Evolutionary conservation across 2,329 filamentous ascomycete species (phyloP).

Genomic region (Aaosphaeria arxii): DNA sequence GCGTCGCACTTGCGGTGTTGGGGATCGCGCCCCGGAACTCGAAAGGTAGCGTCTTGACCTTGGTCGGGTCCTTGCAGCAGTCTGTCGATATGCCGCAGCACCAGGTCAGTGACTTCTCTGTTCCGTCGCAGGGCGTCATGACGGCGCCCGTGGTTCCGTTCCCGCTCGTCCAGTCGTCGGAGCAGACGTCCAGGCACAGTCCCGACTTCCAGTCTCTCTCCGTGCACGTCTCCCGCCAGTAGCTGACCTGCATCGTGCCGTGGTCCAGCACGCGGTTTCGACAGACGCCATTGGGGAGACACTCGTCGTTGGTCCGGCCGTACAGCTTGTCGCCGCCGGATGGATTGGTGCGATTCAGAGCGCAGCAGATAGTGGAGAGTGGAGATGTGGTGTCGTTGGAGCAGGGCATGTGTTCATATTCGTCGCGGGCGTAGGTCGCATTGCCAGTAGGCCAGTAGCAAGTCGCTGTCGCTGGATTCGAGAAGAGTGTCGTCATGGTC

Average conservation of each 20-base stretch:
- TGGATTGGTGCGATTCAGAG: slow-evolving; percentile 6
- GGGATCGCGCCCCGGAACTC: slow-evolving; percentile 6
- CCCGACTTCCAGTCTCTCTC: slow-evolving; percentile 5
- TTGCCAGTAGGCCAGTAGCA: slow-evolving; percentile 6
- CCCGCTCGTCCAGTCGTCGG: slow-evolving; percentile 4
- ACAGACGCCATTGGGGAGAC: slow-evolving; percentile 6
- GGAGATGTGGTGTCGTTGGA: slow-evolving; percentile 4
- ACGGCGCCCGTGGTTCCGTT: slow-evolving; percentile 4
- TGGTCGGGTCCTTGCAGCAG: slow-evolving; percentile 3
- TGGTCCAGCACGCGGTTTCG: slow-evolving; percentile 3
- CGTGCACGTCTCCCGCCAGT: slow-evolving; percentile 7
- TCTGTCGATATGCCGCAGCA: slow-evolving; percentile 5
- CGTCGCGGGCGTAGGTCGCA: slow-evolving; percentile 2
- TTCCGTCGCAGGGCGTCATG: slow-evolving; percentile 9
- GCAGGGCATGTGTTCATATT: slow-evolving; percentile 5
- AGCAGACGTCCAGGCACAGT: slow-evolving; percentile 7
- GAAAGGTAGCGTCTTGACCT: slow-evolving; percentile 5
- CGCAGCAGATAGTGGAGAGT: slow-evolving; percentile 6
- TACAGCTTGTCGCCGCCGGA: slow-evolving; percentile 3
- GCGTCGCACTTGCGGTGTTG: not conserved
- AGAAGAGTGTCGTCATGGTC: too few species aligned
- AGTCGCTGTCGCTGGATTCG: not conserved
- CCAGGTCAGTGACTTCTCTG: slow-evolving; percentile 3
- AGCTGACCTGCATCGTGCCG: slow-evolving; percentile 4
- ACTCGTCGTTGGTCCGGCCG: slow-evolving; percentile 5